phyloP scores from a whole-genome alignment of 345 rosid genomes.

The Capsella bursapastoris region DNA sequence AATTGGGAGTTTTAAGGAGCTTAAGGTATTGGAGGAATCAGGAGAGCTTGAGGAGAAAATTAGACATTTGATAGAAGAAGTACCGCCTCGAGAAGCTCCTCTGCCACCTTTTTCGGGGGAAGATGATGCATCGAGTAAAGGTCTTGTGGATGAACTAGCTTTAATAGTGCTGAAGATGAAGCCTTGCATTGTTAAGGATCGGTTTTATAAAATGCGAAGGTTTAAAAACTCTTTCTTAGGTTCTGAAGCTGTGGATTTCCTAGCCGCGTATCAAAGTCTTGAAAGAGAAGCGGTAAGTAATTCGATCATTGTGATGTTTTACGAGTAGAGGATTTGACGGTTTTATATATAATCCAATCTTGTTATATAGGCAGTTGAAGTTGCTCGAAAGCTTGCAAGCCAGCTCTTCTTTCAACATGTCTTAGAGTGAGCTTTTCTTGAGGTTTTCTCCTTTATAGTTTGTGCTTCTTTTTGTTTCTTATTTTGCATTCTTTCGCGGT shows the following conservation, averaged over 20 bases:
- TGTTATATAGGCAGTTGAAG: constrained; percentile 68
- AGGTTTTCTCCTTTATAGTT: background rate
- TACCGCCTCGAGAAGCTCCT: constrained; percentile 70
- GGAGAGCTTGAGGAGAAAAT: constrained; percentile 78
- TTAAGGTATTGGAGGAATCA: constrained; percentile 62
- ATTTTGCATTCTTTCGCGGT: constrained; percentile 1
- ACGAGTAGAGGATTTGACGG: background rate
- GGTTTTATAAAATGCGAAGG: constrained; percentile 78
- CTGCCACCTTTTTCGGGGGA: constrained; percentile 88
- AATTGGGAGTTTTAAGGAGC: constrained; percentile 67
- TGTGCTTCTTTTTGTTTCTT: constrained; percentile 15
- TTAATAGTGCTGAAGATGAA: constrained; percentile 81
- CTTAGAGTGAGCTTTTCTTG: constrained; percentile 61
- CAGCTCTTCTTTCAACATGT: constrained; percentile 76
- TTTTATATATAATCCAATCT: background rate
- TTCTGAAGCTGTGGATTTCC: constrained; percentile 77
- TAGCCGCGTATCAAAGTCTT: constrained; percentile 66
- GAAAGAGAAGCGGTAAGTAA: constrained; percentile 71
- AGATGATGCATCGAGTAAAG: constrained; percentile 70
- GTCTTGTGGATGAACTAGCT: constrained; percentile 76
- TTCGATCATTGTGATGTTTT: background rate
- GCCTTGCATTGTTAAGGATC: constrained; percentile 66
- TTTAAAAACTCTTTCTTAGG: constrained; percentile 74
- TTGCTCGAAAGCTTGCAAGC: constrained; percentile 77
- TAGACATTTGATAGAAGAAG: constrained; percentile 56